phyloP scores from a whole-genome alignment of 768 basidiomycete genomes.

The Mycena amicta region DNA sequence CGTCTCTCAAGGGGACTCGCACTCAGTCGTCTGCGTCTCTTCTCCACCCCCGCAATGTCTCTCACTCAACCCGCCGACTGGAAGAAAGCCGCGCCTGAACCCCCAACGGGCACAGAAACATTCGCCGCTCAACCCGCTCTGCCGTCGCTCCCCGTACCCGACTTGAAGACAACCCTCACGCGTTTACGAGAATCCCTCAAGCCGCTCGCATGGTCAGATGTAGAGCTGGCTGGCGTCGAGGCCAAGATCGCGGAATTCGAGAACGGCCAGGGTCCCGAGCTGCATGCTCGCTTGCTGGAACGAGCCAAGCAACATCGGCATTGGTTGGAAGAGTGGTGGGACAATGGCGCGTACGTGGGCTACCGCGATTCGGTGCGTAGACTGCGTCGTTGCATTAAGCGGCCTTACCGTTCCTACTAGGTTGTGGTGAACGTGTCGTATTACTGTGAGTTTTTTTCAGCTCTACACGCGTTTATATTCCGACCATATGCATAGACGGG shows the following conservation, averaged over 20 bases:
- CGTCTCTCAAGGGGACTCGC: conserved; percentile 4
- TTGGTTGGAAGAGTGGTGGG: conserved; percentile 97
- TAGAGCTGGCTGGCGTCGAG: conserved; percentile 57
- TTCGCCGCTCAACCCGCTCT: conserved; percentile 67
- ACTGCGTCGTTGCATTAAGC: not conserved
- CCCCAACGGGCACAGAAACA: conserved; percentile 55
- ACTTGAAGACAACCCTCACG: conserved; percentile 67
- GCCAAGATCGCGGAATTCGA: conserved; percentile 72
- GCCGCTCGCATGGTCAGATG: conserved; percentile 69
- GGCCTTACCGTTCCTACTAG: conserved; percentile 30
- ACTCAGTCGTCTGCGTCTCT: conserved; percentile 5
- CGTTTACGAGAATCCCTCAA: conserved; percentile 21
- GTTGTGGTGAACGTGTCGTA: conserved; percentile 93
- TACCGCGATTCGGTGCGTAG: conserved; percentile 80
- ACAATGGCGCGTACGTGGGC: conserved; percentile 76
- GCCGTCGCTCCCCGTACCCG: conserved; percentile 75
- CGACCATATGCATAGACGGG: conserved; percentile 57
- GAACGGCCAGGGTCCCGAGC: conserved; percentile 44
- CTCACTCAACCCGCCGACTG: conserved; percentile 54
- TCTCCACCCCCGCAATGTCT: conserved; percentile 16
- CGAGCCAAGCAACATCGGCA: conserved; percentile 59
- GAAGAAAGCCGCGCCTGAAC: conserved; percentile 70
- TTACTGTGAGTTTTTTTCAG: conserved; percentile 60
- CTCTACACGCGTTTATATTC: not conserved
- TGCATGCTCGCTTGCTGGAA: conserved; percentile 67